phyloP scores from a whole-genome alignment of 768 basidiomycete species.

The Mycena amicta region DNA sequence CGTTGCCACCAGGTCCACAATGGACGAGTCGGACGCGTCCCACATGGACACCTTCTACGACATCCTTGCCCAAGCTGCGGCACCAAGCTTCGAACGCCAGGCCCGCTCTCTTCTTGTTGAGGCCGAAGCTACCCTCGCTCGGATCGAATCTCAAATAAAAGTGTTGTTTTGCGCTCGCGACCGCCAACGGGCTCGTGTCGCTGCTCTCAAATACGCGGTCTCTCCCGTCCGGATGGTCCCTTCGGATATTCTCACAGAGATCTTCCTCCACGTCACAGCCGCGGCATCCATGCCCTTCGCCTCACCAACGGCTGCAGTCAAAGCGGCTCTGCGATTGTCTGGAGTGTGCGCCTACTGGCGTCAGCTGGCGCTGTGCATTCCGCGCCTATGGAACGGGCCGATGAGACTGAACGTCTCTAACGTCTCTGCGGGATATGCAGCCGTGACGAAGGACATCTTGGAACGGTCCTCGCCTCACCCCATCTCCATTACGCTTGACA shows the following conservation, averaged over 20 bases:
- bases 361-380: background rate
- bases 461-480: conserved; percentile 3
- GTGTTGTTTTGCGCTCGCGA: background rate
- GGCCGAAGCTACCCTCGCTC: background rate
- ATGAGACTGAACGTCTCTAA: background rate
- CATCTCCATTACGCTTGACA: background rate
- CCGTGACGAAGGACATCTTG: background rate
- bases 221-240: background rate
- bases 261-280: background rate
- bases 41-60: background rate
- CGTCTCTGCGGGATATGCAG: background rate
- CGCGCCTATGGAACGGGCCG: background rate
- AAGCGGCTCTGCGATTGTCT: background rate
- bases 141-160: background rate
- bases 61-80: background rate
- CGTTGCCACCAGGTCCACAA: background rate
- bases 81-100: background rate
- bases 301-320: background rate
- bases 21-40: background rate
- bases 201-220: background rate
- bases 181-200: background rate
- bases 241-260: background rate
- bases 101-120: background rate
- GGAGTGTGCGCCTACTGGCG: conserved; percentile 1
- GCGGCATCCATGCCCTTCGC: background rate